These are phyloP conservation scores for Pyrus hybrid DNA, from an alignment of 331 rosid species.

Conservation along the genomic window DNA sequence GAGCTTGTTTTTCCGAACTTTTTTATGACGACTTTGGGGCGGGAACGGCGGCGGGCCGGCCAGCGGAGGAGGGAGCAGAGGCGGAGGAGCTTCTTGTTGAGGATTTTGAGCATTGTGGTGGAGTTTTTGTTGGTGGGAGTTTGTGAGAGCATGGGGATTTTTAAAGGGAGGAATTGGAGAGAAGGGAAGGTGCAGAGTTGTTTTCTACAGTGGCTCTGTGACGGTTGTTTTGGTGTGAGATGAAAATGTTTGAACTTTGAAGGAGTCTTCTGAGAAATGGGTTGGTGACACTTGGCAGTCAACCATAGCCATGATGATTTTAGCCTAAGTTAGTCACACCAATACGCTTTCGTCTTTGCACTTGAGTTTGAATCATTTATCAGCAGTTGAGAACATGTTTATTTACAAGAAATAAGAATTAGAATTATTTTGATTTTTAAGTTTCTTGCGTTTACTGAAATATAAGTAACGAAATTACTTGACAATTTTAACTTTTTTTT, in stretches of 20 bases:
- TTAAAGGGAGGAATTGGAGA: not conserved
- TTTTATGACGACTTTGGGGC: constrained; percentile 41
- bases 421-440: too few species aligned
- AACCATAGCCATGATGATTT: not conserved
- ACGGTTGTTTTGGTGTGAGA: not conserved
- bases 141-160: not conserved
- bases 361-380: too few species aligned
- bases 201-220: constrained; percentile 4
- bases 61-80: constrained; percentile 54
- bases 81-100: constrained; percentile 50
- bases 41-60: constrained; percentile 41
- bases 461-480: too few species aligned
- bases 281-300: constrained; percentile 39
- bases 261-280: constrained; percentile 31
- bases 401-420: too few species aligned
- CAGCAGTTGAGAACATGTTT: rapidly evolving
- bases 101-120: constrained; percentile 43
- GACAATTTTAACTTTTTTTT: too few species aligned
- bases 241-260: not conserved
- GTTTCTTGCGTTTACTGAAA: too few species aligned
- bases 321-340: too few species aligned
- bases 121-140: not conserved
- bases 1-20: constrained; percentile 27
- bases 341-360: too few species aligned
- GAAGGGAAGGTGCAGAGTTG: constrained; percentile 22